Percentiles rank a stretch among this genome's conserved stretches.
These are phyloP conservation scores for Diaporthe australafricana DNA, from an alignment of 2,329 filamentous ascomycete species.

Conservation along the genomic window DNA sequence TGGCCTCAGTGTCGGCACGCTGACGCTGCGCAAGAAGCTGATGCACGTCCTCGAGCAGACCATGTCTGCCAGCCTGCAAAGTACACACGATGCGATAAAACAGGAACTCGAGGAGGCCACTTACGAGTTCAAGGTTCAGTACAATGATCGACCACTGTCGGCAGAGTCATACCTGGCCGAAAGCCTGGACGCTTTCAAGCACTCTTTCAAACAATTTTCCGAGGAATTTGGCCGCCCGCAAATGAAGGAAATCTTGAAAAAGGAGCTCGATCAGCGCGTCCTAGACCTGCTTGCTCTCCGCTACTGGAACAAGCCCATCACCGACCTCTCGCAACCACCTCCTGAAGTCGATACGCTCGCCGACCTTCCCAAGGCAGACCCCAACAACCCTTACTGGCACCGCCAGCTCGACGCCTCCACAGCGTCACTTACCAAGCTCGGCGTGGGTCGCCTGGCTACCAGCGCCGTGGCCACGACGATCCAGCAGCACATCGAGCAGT, in stretches of 20 bases:
- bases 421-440: conserved; percentile 91
- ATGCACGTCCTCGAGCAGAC: conserved; percentile 98
- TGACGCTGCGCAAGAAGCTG: conserved; percentile 90
- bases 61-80: conserved; percentile 92
- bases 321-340: conserved; percentile 77
- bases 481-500: conserved; percentile 82
- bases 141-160: conserved; percentile 94
- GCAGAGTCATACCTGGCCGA: conserved; percentile 97
- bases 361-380: conserved; percentile 85
- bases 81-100: conserved; percentile 90
- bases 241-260: conserved; percentile 89
- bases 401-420: conserved; percentile 93
- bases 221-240: conserved; percentile 90
- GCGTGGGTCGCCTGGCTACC: conserved; percentile 91
- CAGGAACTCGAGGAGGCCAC: conserved; percentile 96
- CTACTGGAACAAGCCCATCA: conserved; percentile 97
- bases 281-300: conserved; percentile 91
- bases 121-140: conserved; percentile 99
- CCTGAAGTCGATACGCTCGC: conserved; percentile 78
- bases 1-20: conserved; percentile 83
- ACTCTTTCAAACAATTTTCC: conserved; percentile 94
- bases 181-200: conserved; percentile 95
- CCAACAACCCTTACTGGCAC: conserved; percentile 90
- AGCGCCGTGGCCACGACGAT: conserved; percentile 91
- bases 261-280: conserved; percentile 93